These are phyloP conservation scores for Cunninghamia lanceolata DNA, from an alignment of 75 land plant genomes.

Conservation along the genomic window DNA sequence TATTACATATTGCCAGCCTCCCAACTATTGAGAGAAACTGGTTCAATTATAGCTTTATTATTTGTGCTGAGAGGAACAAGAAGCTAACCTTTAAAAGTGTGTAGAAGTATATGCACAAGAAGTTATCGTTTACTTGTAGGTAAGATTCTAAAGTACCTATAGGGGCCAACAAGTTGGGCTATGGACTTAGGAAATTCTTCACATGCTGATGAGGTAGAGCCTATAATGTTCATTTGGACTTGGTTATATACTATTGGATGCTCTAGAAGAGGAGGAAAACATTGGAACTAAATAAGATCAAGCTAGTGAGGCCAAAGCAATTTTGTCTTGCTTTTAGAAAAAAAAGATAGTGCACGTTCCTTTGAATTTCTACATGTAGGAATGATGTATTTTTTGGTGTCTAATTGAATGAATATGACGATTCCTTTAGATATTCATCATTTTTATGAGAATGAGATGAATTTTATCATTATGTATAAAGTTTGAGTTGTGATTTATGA, in stretches of 20 bases:
- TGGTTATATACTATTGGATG: background rate
- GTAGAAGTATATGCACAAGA: no score
- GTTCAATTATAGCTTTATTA: no score
- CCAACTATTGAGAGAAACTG: background rate
- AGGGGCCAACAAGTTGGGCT: background rate
- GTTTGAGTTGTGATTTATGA: background rate
- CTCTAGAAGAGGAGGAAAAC: background rate
- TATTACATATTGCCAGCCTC: background rate
- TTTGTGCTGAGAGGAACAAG: no score
- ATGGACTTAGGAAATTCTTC: background rate
- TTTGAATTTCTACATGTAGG: background rate
- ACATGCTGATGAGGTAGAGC: background rate
- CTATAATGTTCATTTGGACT: background rate
- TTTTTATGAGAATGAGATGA: background rate
- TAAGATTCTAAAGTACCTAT: background rate
- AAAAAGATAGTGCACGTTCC: background rate
- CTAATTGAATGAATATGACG: background rate
- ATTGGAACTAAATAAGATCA: background rate
- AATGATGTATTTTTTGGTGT: background rate
- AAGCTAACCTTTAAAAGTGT: no score
- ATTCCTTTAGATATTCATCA: background rate
- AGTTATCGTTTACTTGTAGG: background rate
- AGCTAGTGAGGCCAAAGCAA: background rate
- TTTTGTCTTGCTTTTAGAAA: background rate
- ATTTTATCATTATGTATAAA: background rate